Conservation (phyloP, 2,329 filamentous ascomycete species). For the Cadophora luteo-olivacea region DNA sequence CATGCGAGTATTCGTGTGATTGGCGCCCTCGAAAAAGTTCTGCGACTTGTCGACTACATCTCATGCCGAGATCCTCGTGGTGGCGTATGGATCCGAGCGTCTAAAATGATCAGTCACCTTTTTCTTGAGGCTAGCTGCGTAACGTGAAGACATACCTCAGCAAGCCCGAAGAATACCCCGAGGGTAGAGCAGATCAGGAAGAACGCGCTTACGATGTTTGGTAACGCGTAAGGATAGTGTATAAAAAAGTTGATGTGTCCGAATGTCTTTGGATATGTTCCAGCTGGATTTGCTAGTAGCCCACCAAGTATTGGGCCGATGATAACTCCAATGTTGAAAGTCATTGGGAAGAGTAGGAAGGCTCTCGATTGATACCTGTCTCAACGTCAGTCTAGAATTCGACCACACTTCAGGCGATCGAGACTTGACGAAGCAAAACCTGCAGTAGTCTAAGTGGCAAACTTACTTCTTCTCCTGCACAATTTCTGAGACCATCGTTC, state of each 20-base stretch:
- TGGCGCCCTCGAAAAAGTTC: conserved; percentile 28
- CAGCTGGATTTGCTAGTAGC: conserved; percentile 49
- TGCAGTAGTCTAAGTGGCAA: neutral
- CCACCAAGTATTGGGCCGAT: conserved; percentile 45
- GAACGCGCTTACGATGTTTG: conserved; percentile 47
- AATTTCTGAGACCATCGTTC: conserved; percentile 75
- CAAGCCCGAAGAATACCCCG: conserved; percentile 45
- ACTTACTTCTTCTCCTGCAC: conserved; percentile 70
- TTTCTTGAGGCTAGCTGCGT: neutral
- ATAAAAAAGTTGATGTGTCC: conserved; percentile 47
- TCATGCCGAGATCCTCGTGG: conserved; percentile 39
- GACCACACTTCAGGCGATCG: neutral
- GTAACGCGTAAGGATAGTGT: conserved; percentile 51
- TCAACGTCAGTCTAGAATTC: conserved; percentile 14
- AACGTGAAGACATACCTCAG: conserved; percentile 23
- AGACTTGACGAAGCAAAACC: neutral
- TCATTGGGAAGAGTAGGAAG: conserved; percentile 59
- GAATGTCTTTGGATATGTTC: conserved; percentile 47
- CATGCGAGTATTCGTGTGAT: conserved; percentile 21
- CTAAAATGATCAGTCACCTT: conserved; percentile 28
- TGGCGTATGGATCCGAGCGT: conserved; percentile 46
- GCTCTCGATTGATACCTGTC: conserved; percentile 68
- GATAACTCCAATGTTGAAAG: conserved; percentile 63
- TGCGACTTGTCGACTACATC: conserved; percentile 31
- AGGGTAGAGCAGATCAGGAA: conserved; percentile 42